Evolutionary conservation across 352 stramenopile genomes (phyloP), one percentile per base, ranked within the genome.

Genomic region (Globisporangium canariense): DNA sequence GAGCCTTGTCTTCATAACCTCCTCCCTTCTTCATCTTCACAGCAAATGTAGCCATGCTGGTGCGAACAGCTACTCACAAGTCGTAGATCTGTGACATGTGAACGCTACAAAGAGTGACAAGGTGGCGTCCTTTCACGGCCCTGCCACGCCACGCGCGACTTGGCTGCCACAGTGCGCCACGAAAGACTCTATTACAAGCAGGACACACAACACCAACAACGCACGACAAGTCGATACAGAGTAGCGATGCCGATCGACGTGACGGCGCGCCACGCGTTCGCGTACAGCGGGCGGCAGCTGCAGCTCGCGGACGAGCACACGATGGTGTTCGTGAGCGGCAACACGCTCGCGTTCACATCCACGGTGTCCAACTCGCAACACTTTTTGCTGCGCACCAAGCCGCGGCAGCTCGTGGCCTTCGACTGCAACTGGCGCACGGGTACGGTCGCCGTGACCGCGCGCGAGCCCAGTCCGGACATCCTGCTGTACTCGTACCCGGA

Each of bases 241-340:
- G 28, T 6, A 22, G 43, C 36, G 30, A 83, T 83, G 75, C 62
- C 73, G 40, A 69, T 94, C 30, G 85, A 92, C 61, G 78, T 75
- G 61, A 83, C 75, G 1, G 66, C 76, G 62, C 79, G 76, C 32
- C 83, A 94, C 56, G 79, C 77, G 32, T 90, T 94, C 61, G 81
- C 76, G 16, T 91, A 90, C 56, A 73, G 73, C 43, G 79, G 81
- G 13, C 60, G 68, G 43, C 60, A 70, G 54, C 56, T 94, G 45
- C 76, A 89, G 52, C 75, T 94, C 50, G 79, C 75, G 55, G 81
- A 94, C 64, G 83, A 92, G 60, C 71, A 82, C 68, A 92, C 81
- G 36, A 61, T 91, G 2, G 79, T 82, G 62, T 77, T 75, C 32
- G 73, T 81, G 14, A 81, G 75, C 18, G 86, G 83, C 13, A 89